These are phyloP conservation scores for Proliferodiscus dingleyae DNA, from an alignment of 2,329 filamentous ascomycete species.

Conservation along the genomic window DNA sequence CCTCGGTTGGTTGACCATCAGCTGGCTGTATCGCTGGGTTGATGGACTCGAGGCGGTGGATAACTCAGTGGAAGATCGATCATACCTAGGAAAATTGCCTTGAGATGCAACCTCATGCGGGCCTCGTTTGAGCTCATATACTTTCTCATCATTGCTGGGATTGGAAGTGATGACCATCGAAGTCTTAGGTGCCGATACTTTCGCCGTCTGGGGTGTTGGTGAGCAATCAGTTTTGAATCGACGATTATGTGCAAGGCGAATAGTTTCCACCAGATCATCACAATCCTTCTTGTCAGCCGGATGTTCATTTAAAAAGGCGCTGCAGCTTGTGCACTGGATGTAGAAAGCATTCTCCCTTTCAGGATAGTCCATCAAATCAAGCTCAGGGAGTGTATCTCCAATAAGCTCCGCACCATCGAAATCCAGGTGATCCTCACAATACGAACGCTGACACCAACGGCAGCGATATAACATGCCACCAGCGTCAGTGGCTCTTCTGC, in stretches of 20 bases:
- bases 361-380: constrained; percentile 43
- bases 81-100: no score
- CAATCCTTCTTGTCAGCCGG: constrained; percentile 28
- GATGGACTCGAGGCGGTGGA: no score
- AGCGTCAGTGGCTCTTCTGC: constrained; percentile 42
- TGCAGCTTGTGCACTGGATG: constrained; percentile 45
- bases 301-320: constrained; percentile 32
- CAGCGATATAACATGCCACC: constrained; percentile 44
- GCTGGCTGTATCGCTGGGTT: no score
- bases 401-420: constrained; percentile 46
- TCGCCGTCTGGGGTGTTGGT: constrained; percentile 25
- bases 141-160: constrained; percentile 17
- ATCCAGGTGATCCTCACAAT: constrained; percentile 55
- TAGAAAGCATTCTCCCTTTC: constrained; percentile 43
- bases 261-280: constrained; percentile 26
- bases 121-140: background rate
- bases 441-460: constrained; percentile 49
- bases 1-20: no score
- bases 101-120: no score
- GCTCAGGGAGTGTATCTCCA: constrained; percentile 47
- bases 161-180: constrained; percentile 26
- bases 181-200: constrained; percentile 31
- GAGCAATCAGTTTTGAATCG: constrained; percentile 15
- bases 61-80: no score
- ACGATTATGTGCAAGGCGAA: constrained; percentile 20